Percentiles rank a stretch among this genome's conserved stretches.
These are phyloP conservation scores for Wolfiporia cocos DNA, from an alignment of 1,284 basidiomycete species.

Conservation along the genomic window DNA sequence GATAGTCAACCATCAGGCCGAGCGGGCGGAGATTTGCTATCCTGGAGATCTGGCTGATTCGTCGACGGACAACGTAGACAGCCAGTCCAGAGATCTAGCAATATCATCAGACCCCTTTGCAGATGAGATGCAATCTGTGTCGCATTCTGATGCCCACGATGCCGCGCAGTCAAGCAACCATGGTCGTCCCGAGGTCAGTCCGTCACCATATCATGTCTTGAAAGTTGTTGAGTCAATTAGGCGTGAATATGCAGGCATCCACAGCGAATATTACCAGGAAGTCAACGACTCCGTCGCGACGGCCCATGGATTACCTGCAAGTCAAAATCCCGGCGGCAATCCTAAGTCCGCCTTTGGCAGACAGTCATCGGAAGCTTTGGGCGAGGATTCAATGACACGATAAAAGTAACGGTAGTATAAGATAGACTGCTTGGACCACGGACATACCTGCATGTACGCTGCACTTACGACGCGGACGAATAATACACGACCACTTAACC, in stretches of 20 bases:
- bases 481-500: too few species aligned
- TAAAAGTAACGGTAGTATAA: too few species aligned
- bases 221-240: too few species aligned
- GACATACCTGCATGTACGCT: too few species aligned
- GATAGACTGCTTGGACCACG: too few species aligned
- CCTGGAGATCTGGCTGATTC: background rate
- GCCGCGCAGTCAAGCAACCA: too few species aligned
- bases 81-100: background rate
- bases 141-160: background rate
- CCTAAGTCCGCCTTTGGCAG: slow-evolving; percentile 12
- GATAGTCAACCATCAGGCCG: slow-evolving; percentile 5
- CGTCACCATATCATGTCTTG: too few species aligned
- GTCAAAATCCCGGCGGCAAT: slow-evolving; percentile 15
- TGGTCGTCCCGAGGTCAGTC: too few species aligned
- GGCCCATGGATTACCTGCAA: slow-evolving; percentile 11
- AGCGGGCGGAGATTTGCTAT: slow-evolving; percentile 6
- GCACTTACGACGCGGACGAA: too few species aligned
- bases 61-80: too few species aligned
- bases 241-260: too few species aligned
- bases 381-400: slow-evolving; percentile 9
- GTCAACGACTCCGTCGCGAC: background rate
- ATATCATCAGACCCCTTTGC: slow-evolving; percentile 1
- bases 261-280: too few species aligned
- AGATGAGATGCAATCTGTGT: background rate
- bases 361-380: slow-evolving; percentile 12